Evolutionary conservation across 768 basidiomycete species (phyloP), one percentile per base, ranked within the genome.

Genomic region (Trametes sanguinea): DNA sequence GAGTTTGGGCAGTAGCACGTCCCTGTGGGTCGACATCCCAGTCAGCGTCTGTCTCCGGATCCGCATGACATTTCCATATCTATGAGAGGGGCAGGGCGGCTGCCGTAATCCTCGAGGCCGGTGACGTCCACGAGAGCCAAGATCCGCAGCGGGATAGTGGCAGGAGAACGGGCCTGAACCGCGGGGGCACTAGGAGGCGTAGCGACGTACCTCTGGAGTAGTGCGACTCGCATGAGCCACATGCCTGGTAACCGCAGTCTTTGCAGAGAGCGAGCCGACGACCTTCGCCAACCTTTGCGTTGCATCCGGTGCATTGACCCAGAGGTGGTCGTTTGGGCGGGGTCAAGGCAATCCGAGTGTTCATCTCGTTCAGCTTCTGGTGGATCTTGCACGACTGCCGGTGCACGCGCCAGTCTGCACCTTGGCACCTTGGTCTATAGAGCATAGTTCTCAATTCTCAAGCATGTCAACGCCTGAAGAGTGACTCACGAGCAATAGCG

Each of bases 301-400:
- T 71, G 58, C 76, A 77, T 16, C 76, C 75, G 8, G 76, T 76
- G 69, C 64, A 65, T 22, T 62, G 46, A 7, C 64, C 64, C n/a
- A 58, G 48, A 2, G 64, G 64, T 14, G 64, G 64, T n/a, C 61
- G 60, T 72, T 64, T 57, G n/a, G 66, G 63, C 17, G 68, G 73
- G 47, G 68, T 66, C 16, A 68, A 65, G 17, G 69, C 70, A 48
- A 68, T 68, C 37, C 73, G 73, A 44, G 56, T 54, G 57, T 55
- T 62, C 39, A 65, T 61, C 53, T 65, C 53, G 63, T 73, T 68
- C n/a, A 77, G 54, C 55, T 69, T 68, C 54, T 74, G 71, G n/a
- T 76, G 64, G 27, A 75, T 70, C 64, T 73, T 69, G 64, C 76
- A 77, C 50, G 71, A 72, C 53, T 70, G 73, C 64, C 75, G 76